Evolutionary conservation across 2,329 filamentous ascomycete species (phyloP).

Genomic region (Pestalotiopsis sp.): DNA sequence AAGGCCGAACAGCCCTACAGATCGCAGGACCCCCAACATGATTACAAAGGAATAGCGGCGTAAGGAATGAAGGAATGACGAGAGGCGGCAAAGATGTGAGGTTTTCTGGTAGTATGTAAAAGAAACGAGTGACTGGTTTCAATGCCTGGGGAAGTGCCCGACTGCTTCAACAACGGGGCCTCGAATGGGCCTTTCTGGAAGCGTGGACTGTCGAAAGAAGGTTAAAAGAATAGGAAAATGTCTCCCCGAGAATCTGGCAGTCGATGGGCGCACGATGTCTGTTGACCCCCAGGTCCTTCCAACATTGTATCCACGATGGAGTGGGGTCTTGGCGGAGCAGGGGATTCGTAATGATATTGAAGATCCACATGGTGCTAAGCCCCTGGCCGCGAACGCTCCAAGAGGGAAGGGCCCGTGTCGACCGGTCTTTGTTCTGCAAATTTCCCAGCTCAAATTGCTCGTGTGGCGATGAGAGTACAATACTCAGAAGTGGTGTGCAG

Average conservation of each 20-base stretch:
- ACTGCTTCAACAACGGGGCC: not conserved
- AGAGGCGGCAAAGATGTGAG: not conserved
- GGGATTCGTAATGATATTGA: conserved; percentile 11
- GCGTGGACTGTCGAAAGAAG: not conserved
- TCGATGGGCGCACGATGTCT: not conserved
- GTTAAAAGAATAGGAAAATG: conserved; percentile 2
- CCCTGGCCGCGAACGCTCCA: not conserved
- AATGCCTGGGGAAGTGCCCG: not conserved
- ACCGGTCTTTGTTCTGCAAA: not conserved
- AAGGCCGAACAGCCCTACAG: conserved; percentile 8
- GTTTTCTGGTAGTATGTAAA: not conserved
- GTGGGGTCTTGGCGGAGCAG: conserved; percentile 4
- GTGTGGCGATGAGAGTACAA: too few species aligned
- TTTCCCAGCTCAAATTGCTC: too few species aligned
- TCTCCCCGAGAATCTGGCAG: not conserved
- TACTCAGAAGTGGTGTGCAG: too few species aligned
- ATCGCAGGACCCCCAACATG: conserved; percentile 2
- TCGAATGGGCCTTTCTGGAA: not conserved
- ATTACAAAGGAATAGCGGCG: not conserved
- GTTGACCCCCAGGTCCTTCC: not conserved
- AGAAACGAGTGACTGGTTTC: conserved; percentile 7
- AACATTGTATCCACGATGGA: conserved; percentile 5
- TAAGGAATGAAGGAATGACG: not conserved
- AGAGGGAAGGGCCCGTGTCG: not conserved
- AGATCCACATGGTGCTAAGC: conserved; percentile 8